Evolutionary conservation across 1,139 yeast species (phyloP).

Genomic region (Kodamaea arcana): DNA sequence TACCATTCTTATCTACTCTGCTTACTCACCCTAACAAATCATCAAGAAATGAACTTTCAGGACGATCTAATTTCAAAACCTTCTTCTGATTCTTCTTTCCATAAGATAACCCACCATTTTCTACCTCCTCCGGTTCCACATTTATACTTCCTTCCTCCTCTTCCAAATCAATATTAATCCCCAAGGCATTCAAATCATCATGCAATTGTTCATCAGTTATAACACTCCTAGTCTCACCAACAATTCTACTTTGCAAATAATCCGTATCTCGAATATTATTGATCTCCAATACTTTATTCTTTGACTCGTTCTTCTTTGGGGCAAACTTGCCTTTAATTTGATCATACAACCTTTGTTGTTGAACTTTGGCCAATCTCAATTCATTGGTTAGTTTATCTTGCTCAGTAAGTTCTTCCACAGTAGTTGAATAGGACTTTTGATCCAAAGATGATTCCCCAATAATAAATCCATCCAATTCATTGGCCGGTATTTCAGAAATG

Average conservation of each 20-base stretch:
- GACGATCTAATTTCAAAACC: neutral
- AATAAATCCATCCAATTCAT: conserved; percentile 33
- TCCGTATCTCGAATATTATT: conserved; percentile 30
- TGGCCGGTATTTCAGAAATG: conserved; percentile 22
- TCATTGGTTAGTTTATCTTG: conserved; percentile 27
- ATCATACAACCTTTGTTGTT: conserved; percentile 25
- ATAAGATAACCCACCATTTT: too few species aligned
- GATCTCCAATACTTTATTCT: conserved; percentile 32
- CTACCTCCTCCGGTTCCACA: too few species aligned
- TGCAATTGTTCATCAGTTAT: conserved; percentile 5
- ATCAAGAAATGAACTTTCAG: conserved; percentile 1
- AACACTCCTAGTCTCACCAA: conserved; percentile 2
- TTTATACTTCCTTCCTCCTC: neutral
- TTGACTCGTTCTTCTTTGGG: conserved; percentile 6
- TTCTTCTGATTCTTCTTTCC: neutral
- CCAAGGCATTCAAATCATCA: conserved; percentile 6
- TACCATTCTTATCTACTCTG: too few species aligned
- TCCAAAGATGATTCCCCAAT: conserved; percentile 26
- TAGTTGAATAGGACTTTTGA: conserved; percentile 4
- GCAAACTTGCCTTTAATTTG: conserved; percentile 30
- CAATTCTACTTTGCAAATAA: conserved; percentile 24
- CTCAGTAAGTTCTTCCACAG: conserved; percentile 16
- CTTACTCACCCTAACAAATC: neutral
- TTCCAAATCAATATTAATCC: conserved; percentile 1
- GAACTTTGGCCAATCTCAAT: conserved; percentile 20